Evolutionary conservation across 257 asterid species (phyloP).

Genomic region (Perilla frutescens): DNA sequence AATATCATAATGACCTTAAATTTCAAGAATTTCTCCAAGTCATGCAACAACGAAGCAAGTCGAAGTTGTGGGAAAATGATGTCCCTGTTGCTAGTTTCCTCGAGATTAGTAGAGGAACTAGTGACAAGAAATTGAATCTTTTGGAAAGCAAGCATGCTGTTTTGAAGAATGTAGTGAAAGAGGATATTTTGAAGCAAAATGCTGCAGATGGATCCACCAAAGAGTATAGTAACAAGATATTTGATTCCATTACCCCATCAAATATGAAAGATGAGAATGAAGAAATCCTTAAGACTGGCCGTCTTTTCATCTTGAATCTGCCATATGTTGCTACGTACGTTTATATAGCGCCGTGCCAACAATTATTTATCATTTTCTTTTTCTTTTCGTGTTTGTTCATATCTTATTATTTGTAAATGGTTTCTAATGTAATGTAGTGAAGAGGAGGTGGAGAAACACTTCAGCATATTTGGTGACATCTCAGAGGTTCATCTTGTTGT

Average conservation of each 20-base stretch:
- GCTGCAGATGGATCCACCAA: constrained; percentile 25
- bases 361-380: not conserved
- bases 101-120: too few species aligned
- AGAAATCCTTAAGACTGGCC: constrained; percentile 61
- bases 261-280: constrained; percentile 34
- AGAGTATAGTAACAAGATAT: too few species aligned
- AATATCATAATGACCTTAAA: constrained; percentile 62
- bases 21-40: constrained; percentile 84
- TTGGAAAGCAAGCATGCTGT: too few species aligned
- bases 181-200: constrained; percentile 25
- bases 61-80: constrained; percentile 94
- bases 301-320: constrained; percentile 79
- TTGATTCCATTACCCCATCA: too few species aligned
- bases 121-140: too few species aligned
- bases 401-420: not conserved
- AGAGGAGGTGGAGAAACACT: constrained; percentile 76
- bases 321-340: constrained; percentile 81
- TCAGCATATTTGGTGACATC: constrained; percentile 64
- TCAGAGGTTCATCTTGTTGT: constrained; percentile 81
- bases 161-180: too few species aligned
- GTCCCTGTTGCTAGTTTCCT: constrained; percentile 45
- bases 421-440: constrained; percentile 53
- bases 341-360: not conserved
- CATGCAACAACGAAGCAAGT: constrained; percentile 74
- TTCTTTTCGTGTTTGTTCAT: not conserved